Evolutionary conservation across 1,284 basidiomycete species (phyloP).

Genomic region (Austropuccinia psidii): DNA sequence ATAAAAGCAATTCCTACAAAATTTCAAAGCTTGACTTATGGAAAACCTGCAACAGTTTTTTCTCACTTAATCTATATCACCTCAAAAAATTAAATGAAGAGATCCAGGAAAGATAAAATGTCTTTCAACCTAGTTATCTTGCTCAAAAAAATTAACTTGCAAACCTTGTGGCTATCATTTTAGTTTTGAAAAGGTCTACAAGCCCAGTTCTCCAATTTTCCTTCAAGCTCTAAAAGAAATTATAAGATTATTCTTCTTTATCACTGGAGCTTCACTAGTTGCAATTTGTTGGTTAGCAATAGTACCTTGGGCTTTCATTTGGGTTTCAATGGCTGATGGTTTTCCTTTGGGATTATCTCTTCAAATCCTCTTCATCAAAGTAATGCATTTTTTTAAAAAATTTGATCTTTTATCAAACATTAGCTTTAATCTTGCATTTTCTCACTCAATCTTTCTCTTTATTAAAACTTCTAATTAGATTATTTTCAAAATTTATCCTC

Average conservation of each 20-base stretch:
- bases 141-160: no score
- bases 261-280: constrained; percentile 65
- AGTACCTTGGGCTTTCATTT: constrained; percentile 79
- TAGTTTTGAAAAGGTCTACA: constrained; percentile 91
- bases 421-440: constrained; percentile 48
- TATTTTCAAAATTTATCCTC: neutral
- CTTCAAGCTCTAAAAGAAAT: constrained; percentile 62
- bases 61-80: no score
- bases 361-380: constrained; percentile 25
- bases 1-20: no score
- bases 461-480: neutral
- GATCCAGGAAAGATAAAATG: no score
- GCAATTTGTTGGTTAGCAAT: constrained; percentile 76
- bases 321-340: constrained; percentile 81
- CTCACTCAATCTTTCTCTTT: neutral
- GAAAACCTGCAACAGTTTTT: no score
- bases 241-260: constrained; percentile 57
- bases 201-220: constrained; percentile 74
- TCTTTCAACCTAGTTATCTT: no score
- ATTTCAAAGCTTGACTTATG: no score
- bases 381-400: constrained; percentile 19
- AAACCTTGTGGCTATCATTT: constrained; percentile 95
- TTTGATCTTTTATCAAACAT: constrained; percentile 29
- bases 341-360: no score
- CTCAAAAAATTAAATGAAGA: no score